A percentile compares a stretch with the other conserved stretches of the same genome.
Evolutionary conservation across 1,139 yeast species (phyloP).

Genomic region (Geotrichum carabidarum): DNA sequence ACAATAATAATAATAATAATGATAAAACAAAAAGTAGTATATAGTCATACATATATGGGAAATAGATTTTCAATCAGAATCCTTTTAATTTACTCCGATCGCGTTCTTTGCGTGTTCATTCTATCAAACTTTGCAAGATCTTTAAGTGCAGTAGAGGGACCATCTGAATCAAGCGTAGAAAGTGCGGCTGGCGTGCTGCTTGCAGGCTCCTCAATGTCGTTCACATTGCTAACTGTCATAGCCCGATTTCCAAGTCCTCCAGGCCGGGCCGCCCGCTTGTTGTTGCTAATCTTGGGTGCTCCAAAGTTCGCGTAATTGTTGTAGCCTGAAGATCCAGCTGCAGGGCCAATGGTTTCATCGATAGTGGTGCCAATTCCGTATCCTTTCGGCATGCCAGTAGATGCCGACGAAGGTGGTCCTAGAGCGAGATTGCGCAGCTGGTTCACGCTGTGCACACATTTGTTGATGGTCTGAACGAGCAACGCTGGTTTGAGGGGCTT

Average conservation of each 20-base stretch:
- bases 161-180: too few species aligned
- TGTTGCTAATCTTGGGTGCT: not conserved
- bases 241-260: not conserved
- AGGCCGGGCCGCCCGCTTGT: not conserved
- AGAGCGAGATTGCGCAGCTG: conserved; percentile 39
- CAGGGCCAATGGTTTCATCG: conserved; percentile 20
- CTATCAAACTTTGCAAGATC: not conserved
- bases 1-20: not conserved
- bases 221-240: not conserved
- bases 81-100: not conserved
- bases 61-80: too few species aligned
- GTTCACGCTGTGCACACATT: conserved; percentile 58
- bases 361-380: conserved; percentile 20
- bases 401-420: conserved; percentile 32
- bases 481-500: conserved; percentile 82
- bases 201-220: not conserved
- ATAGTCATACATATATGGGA: not conserved
- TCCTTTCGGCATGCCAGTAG: conserved; percentile 20
- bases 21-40: not conserved
- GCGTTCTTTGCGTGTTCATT: not conserved
- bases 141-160: too few species aligned
- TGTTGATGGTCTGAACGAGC: conserved; percentile 75
- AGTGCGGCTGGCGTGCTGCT: not conserved
- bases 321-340: conserved; percentile 44
- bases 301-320: not conserved